Evolutionary conservation across 345 rosid species (phyloP).

Genomic region (Eucalyptus cloeziana): DNA sequence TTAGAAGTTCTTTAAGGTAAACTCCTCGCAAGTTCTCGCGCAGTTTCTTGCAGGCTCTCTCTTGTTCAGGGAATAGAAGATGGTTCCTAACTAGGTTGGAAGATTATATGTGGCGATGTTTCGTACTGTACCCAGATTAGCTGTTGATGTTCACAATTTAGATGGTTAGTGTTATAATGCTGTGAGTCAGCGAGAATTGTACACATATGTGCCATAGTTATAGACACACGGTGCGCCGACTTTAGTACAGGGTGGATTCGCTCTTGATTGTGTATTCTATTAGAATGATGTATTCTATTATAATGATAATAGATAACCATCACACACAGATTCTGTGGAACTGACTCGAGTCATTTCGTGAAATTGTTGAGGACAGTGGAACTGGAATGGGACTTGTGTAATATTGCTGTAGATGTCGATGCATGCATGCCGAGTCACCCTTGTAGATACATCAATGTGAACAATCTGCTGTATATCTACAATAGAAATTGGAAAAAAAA

Average conservation of each 20-base stretch:
- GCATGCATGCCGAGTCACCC: background rate
- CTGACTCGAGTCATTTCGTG: background rate
- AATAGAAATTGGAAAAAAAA: background rate
- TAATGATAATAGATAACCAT: background rate
- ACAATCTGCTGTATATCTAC: background rate
- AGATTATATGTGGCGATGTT: background rate
- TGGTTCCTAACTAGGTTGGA: background rate
- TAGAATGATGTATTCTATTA: background rate
- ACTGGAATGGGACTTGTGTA: background rate
- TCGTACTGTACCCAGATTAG: background rate
- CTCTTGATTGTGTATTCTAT: background rate
- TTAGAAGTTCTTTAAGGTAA: slow-evolving; percentile 79
- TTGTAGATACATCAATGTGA: background rate
- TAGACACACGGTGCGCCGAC: background rate
- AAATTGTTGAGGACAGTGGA: background rate
- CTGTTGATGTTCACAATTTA: background rate
- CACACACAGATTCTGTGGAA: background rate
- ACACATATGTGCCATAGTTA: background rate
- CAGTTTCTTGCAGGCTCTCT: background rate
- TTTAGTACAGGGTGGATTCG: background rate
- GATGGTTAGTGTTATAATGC: background rate
- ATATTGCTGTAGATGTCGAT: background rate
- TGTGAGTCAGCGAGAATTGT: background rate
- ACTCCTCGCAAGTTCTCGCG: background rate
- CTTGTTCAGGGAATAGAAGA: background rate